Percentiles rank a stretch among this genome's conserved stretches.
These are phyloP conservation scores for Lachnellula hyalina DNA, from an alignment of 2,329 filamentous ascomycete species.

Conservation along the genomic window DNA sequence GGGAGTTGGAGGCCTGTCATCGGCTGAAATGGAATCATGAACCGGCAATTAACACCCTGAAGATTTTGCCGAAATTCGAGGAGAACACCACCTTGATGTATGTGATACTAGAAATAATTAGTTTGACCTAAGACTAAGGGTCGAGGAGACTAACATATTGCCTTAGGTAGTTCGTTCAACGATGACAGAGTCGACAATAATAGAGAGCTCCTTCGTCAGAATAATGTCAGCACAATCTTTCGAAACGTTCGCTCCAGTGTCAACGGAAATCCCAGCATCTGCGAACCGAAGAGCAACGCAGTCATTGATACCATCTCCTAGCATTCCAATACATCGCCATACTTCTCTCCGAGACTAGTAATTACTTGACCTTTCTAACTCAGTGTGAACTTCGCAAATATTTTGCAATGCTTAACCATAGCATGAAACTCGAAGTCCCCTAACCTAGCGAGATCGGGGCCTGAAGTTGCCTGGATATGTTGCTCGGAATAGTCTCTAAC, in stretches of 20 bases:
- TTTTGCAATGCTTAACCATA: conserved; percentile 9
- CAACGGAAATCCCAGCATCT: conserved; percentile 9
- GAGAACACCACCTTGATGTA: conserved; percentile 9
- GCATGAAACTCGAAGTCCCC: conserved; percentile 3
- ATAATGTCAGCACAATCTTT: conserved; percentile 11
- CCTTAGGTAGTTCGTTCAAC: conserved; percentile 7
- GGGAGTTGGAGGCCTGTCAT: conserved; percentile 6
- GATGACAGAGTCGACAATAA: conserved; percentile 6
- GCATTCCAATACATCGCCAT: conserved; percentile 11
- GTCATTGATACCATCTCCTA: conserved; percentile 15
- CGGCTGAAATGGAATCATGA: conserved; percentile 5
- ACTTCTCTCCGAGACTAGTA: conserved; percentile 33
- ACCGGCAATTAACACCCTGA: not conserved
- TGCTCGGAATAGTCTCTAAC: conserved; percentile 3
- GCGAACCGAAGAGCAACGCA: conserved; percentile 5
- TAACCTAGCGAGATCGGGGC: conserved; percentile 4
- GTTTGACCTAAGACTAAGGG: not conserved
- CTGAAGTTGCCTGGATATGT: conserved; percentile 4
- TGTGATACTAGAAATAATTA: conserved; percentile 4
- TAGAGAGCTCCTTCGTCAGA: conserved; percentile 8
- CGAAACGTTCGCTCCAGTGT: conserved; percentile 6
- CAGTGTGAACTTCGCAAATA: conserved; percentile 16
- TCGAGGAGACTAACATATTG: conserved; percentile 7
- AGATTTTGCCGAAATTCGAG: conserved; percentile 6
- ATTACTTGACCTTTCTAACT: conserved; percentile 21